These are phyloP conservation scores for Penicillium pancosmium DNA, from an alignment of 495 filamentous ascomycete genomes.

Conservation along the genomic window DNA sequence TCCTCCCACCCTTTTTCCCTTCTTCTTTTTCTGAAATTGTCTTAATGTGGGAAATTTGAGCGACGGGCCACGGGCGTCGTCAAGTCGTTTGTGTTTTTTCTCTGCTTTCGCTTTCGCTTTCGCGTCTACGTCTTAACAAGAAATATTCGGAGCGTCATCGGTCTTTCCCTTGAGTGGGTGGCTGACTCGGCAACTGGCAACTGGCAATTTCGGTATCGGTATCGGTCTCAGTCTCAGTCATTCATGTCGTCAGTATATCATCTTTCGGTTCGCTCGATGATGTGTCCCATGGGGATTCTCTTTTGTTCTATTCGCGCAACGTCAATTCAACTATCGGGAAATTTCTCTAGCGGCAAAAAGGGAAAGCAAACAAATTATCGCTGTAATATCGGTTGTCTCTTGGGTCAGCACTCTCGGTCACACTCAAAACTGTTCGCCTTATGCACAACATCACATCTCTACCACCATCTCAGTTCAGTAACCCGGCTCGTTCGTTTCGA, in stretches of 20 bases:
- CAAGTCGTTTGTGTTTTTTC: constrained; percentile 31
- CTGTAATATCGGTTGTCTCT: constrained; percentile 56
- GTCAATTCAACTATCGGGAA: constrained; percentile 38
- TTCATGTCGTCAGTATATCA: constrained; percentile 31
- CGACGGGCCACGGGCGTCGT: constrained; percentile 41
- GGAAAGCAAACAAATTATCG: constrained; percentile 47
- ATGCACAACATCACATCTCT: constrained; percentile 36
- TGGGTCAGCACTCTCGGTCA: constrained; percentile 49
- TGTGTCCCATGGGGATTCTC: constrained; percentile 35
- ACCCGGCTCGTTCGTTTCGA: constrained; percentile 41
- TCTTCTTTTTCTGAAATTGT: constrained; percentile 33
- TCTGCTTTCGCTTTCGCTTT: constrained; percentile 12
- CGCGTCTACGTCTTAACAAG: constrained; percentile 37
- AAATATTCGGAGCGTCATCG: constrained; percentile 34
- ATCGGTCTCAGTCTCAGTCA: constrained; percentile 12
- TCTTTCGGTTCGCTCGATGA: constrained; percentile 44
- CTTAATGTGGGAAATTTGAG: constrained; percentile 40
- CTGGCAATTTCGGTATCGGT: constrained; percentile 4
- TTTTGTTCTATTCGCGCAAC: constrained; percentile 42
- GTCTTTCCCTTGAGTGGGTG: constrained; percentile 22
- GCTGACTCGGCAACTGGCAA: constrained; percentile 35
- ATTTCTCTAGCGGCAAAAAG: constrained; percentile 42
- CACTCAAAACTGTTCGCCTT: constrained; percentile 39
- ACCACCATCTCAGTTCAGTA: constrained; percentile 30
- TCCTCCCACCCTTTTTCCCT: constrained; percentile 5